Percentiles rank a stretch among this genome's conserved stretches.
phyloP scores from a whole-genome alignment of 2,329 filamentous ascomycete species.

The Aurifilum marmelostoma region DNA sequence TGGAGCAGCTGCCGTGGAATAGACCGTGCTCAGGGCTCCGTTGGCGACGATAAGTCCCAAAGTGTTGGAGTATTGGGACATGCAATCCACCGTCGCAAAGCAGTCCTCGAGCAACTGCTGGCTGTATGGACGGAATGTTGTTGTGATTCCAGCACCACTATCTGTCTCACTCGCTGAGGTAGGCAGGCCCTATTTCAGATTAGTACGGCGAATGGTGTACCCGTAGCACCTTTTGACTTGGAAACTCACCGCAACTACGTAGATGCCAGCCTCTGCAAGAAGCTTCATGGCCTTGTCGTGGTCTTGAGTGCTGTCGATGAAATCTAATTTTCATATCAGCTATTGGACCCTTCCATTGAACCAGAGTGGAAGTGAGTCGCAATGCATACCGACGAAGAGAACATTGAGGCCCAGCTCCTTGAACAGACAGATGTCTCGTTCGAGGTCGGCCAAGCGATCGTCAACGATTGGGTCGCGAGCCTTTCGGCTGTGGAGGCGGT shows the following conservation, averaged over 20 bases:
- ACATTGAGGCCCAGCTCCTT: conserved; percentile 36
- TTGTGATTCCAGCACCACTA: conserved; percentile 21
- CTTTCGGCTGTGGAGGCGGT: conserved; percentile 20
- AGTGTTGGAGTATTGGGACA: conserved; percentile 37
- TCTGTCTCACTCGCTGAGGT: conserved; percentile 23
- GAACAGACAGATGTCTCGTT: conserved; percentile 33
- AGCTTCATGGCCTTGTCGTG: conserved; percentile 27
- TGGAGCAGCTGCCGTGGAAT: conserved; percentile 27
- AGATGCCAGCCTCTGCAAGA: conserved; percentile 32
- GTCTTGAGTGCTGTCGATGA: conserved; percentile 21
- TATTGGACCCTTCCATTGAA: too few relatives aligned
- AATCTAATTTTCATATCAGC: conserved; percentile 8
- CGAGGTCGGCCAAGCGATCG: conserved; percentile 31
- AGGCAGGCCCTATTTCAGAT: conserved; percentile 17
- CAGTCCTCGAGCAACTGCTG: conserved; percentile 27
- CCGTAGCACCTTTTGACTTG: not conserved
- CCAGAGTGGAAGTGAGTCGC: not conserved
- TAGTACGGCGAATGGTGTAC: not conserved
- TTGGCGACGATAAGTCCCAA: conserved; percentile 35
- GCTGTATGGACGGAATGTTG: conserved; percentile 31
- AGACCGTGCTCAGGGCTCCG: conserved; percentile 29
- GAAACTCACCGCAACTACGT: conserved; percentile 35
- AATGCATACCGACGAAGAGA: conserved; percentile 33
- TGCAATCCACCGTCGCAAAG: conserved; percentile 34
- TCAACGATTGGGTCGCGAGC: conserved; percentile 30